Evolutionary conservation across 129 eudicot species (phyloP).

Genomic region (Tagetes patula): DNA sequence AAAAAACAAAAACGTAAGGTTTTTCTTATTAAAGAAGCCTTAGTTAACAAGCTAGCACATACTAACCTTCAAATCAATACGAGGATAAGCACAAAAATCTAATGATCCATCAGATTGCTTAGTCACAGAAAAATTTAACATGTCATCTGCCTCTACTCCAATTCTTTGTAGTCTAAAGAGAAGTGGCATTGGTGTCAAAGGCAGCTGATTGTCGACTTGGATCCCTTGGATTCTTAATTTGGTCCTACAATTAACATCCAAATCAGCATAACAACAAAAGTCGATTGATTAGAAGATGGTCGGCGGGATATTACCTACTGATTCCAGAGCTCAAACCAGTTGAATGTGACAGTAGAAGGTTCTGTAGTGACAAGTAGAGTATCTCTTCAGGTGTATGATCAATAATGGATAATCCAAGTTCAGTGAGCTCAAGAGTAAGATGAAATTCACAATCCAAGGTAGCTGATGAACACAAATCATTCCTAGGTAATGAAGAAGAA

Average conservation of each 20-base stretch:
- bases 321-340: conserved; percentile 95
- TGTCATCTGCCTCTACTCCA: conserved; percentile 72
- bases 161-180: conserved; percentile 84
- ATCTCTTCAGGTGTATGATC: conserved; percentile 99
- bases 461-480: conserved; percentile 35
- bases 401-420: conserved; percentile 82
- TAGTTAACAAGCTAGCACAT: conserved; percentile 3
- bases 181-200: conserved; percentile 95
- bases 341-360: conserved; percentile 77
- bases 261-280: conserved; percentile 14
- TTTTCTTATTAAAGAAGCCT: background rate
- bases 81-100: conserved; percentile 83
- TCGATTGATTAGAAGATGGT: background rate
- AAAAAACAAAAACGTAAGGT: background rate
- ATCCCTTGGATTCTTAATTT: conserved; percentile 88
- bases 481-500: conserved; percentile 32
- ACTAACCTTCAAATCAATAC: conserved; percentile 81
- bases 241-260: conserved; percentile 45
- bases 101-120: conserved; percentile 88
- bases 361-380: conserved; percentile 76
- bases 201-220: conserved; percentile 96
- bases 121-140: conserved; percentile 76
- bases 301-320: conserved; percentile 56
- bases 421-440: conserved; percentile 77
- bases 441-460: conserved; percentile 71